Evolutionary conservation across 306 rosid genomes (phyloP).

Genomic region (Prunus armeniaca): DNA sequence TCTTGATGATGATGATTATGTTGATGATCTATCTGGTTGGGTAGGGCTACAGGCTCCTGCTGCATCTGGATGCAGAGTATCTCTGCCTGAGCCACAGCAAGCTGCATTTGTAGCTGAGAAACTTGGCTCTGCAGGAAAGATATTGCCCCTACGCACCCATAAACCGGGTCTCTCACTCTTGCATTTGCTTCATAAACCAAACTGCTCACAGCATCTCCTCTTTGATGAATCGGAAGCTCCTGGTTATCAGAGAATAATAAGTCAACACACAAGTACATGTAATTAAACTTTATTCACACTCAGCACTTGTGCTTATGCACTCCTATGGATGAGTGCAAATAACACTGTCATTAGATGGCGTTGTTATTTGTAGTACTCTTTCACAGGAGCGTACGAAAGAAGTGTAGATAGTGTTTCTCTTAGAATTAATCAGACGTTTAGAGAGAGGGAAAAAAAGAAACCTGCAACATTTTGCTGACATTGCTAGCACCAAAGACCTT

Average conservation of each 20-base stretch:
- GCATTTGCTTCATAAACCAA: conserved; percentile 81
- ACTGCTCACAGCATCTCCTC: conserved; percentile 74
- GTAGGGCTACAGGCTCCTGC: conserved; percentile 37
- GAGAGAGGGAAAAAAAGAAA: conserved; percentile 3
- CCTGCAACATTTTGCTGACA: conserved; percentile 85
- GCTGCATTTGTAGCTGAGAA: conserved; percentile 70
- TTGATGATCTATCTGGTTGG: conserved; percentile 18
- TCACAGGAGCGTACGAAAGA: not conserved
- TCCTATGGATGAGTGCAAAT: not conserved
- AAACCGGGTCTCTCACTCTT: conserved; percentile 75
- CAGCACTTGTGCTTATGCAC: not conserved
- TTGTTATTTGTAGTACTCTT: not conserved
- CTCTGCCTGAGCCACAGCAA: conserved; percentile 70
- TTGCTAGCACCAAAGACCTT: conserved; percentile 92
- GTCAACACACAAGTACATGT: not conserved
- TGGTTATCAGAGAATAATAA: not conserved
- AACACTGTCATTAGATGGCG: not conserved
- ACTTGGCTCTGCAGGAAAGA: conserved; percentile 72
- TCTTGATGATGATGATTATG: conserved; percentile 6
- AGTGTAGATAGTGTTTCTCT: not conserved
- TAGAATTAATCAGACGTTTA: not conserved
- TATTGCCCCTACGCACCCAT: conserved; percentile 83
- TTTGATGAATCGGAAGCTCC: conserved; percentile 73
- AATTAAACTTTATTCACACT: too few relatives aligned
- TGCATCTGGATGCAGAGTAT: conserved; percentile 71